These are phyloP conservation scores for Aspergillus sp. DNA, from an alignment of 2,329 filamentous ascomycete genomes.

Conservation along the genomic window DNA sequence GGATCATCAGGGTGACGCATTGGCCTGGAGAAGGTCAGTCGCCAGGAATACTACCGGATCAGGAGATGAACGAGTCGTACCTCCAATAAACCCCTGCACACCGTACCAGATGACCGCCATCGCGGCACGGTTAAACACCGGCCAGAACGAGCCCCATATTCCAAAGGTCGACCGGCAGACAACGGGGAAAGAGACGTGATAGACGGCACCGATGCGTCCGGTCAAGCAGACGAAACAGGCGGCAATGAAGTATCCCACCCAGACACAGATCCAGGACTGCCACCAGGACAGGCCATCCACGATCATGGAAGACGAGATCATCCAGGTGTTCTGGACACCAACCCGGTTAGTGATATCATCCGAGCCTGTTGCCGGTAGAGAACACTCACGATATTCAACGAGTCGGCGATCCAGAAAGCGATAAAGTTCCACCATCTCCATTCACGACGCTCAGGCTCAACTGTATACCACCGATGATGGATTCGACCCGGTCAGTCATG, in stretches of 20 bases:
- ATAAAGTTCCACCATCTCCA: conserved; percentile 90
- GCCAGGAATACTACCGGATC: neutral
- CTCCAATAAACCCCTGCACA: conserved; percentile 72
- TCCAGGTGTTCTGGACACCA: conserved; percentile 71
- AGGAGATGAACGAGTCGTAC: conserved; percentile 24
- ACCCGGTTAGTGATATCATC: neutral
- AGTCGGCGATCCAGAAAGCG: conserved; percentile 82
- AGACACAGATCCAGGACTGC: conserved; percentile 87
- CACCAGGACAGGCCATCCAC: conserved; percentile 79
- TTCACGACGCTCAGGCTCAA: conserved; percentile 75
- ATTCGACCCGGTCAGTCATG: conserved; percentile 14
- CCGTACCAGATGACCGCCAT: conserved; percentile 89
- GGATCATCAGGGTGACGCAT: conserved; percentile 87
- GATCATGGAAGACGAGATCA: conserved; percentile 85
- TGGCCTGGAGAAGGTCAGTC: conserved; percentile 48
- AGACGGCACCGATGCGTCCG: conserved; percentile 79
- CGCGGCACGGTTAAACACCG: conserved; percentile 81
- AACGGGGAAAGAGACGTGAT: conserved; percentile 88
- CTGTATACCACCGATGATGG: conserved; percentile 43
- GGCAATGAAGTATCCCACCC: conserved; percentile 79
- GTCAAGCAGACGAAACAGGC: conserved; percentile 73
- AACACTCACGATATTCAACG: conserved; percentile 68
- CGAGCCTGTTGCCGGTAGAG: neutral
- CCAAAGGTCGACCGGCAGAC: conserved; percentile 76
- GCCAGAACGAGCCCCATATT: conserved; percentile 86